phyloP scores from a whole-genome alignment of 2,329 filamentous ascomycete species.

The Aspergillus puulaauensis region DNA sequence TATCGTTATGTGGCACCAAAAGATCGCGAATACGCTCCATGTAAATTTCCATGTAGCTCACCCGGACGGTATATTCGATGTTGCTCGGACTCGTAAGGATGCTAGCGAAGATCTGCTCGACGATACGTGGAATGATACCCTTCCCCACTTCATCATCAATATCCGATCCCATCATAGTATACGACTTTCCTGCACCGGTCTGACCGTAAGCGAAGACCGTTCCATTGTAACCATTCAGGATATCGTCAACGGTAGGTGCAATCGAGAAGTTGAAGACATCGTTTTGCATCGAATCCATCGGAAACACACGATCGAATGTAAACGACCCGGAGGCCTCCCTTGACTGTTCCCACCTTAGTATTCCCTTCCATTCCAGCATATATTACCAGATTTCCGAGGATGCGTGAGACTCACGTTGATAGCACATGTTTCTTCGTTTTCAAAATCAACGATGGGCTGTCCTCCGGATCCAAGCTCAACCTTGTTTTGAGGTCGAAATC shows the following conservation, averaged over 20 bases:
- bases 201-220: constrained; percentile 98
- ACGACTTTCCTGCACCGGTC: constrained; percentile 97
- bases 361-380: too few species aligned
- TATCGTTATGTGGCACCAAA: constrained; percentile 88
- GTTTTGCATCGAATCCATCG: constrained; percentile 83
- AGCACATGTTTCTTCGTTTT: constrained; percentile 82
- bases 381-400: neutral
- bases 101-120: constrained; percentile 95
- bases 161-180: constrained; percentile 97
- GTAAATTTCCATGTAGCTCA: constrained; percentile 99
- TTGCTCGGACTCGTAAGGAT: constrained; percentile 88
- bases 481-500: constrained; percentile 96
- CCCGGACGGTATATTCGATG: constrained; percentile 97
- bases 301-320: constrained; percentile 97
- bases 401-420: constrained; percentile 65
- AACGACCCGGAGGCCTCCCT: constrained; percentile 80
- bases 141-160: constrained; percentile 86
- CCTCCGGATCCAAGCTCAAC: constrained; percentile 86
- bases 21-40: constrained; percentile 98
- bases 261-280: constrained; percentile 99
- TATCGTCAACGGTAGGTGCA: constrained; percentile 91
- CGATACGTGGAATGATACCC: constrained; percentile 94
- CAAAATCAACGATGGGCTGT: constrained; percentile 86
- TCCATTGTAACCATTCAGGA: constrained; percentile 98
- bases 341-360: constrained; percentile 57